Percentiles rank a stretch among this genome's conserved stretches.
Evolutionary conservation across 2,329 filamentous ascomycete species (phyloP).

Genomic region (Mycosphaerelloides madeirae): DNA sequence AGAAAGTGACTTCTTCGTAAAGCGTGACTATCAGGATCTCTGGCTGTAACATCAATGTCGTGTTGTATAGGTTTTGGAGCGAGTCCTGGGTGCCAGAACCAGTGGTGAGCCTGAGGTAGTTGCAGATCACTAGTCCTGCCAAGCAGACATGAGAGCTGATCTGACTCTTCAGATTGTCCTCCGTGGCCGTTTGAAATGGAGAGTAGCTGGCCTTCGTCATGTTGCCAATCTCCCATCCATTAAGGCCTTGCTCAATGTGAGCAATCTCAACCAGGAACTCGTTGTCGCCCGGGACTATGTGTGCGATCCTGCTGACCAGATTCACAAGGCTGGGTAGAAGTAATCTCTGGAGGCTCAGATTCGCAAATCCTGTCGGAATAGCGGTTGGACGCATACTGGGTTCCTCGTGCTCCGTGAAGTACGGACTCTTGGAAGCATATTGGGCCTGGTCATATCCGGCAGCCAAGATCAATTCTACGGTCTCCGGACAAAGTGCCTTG

Average conservation of each 20-base stretch:
- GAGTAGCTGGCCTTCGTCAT: slow-evolving; percentile 12
- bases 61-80: slow-evolving; percentile 8
- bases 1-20: slow-evolving; percentile 18
- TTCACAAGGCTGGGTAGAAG: slow-evolving; percentile 14
- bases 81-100: slow-evolving; percentile 4
- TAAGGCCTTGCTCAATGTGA: slow-evolving; percentile 8
- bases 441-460: slow-evolving; percentile 17
- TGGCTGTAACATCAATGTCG: slow-evolving; percentile 3
- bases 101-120: slow-evolving; percentile 11
- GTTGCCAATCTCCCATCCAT: slow-evolving; percentile 7
- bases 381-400: slow-evolving; percentile 4
- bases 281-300: too few relatives aligned
- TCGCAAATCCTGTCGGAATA: slow-evolving; percentile 8
- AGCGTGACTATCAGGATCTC: slow-evolving; percentile 16
- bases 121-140: slow-evolving; percentile 13
- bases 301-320: slow-evolving; percentile 3
- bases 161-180: slow-evolving; percentile 16
- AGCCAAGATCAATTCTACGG: slow-evolving; percentile 11
- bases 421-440: slow-evolving; percentile 13
- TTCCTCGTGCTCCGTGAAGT: slow-evolving; percentile 8
- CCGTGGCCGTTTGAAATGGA: slow-evolving; percentile 11
- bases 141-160: slow-evolving; percentile 15
- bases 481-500: slow-evolving; percentile 1
- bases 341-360: slow-evolving; percentile 10
- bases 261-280: too few relatives aligned